Base-by-base conservation (phyloP, 768 basidiomycete genomes). In the Pleurotus ostreatus region DNA sequence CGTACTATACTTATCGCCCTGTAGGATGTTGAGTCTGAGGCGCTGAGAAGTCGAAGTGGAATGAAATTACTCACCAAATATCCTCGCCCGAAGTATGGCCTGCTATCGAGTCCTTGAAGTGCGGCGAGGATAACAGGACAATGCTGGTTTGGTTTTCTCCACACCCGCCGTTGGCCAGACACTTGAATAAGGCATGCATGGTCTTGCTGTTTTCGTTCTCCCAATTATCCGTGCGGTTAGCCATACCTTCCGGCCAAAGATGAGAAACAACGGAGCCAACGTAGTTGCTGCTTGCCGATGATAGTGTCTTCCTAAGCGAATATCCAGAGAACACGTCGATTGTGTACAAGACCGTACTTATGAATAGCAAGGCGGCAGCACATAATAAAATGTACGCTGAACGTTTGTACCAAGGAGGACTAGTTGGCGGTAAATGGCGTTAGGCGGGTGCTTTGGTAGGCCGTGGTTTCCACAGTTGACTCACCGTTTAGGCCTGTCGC, bases 61-160 rank as follows among this genome's bases (percentile, higher is more conserved):
- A 20, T 20, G 1, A 20, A 20, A 20, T 20, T 20, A 20, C 20
- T 55, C 54, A 71, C 70, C 71, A 71, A 5, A 71, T 66, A 37
- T 61, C 65, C 49, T 72, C 71, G 8, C 70, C 69, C 11, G 67
- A 65, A n/a, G 62, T 54, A 55, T 63, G 59, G 5, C 63, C 62
- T 12, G 45, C 41, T 51, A 30, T 53, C 57, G 8, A 59, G 5
- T 63, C 57, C 39, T 65, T 58, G 40, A 71, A 71, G 56, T 68
- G 64, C 13, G 61, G 57, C 11, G 64, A 62, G 15, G 63, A 62
- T 26, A 74, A 54, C 11, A 74, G 58, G 2, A 68, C 70, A 57
- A 74, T 65, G 60, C 34, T 74, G 1, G 51, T 59, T 52, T 72
- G 71, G 49, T 74, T 72, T n/a, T 64, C 61, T 1, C 63, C 63